Evolutionary conservation across 257 asterid species (phyloP).

Genomic region (Fraxinus quadrangulata): DNA sequence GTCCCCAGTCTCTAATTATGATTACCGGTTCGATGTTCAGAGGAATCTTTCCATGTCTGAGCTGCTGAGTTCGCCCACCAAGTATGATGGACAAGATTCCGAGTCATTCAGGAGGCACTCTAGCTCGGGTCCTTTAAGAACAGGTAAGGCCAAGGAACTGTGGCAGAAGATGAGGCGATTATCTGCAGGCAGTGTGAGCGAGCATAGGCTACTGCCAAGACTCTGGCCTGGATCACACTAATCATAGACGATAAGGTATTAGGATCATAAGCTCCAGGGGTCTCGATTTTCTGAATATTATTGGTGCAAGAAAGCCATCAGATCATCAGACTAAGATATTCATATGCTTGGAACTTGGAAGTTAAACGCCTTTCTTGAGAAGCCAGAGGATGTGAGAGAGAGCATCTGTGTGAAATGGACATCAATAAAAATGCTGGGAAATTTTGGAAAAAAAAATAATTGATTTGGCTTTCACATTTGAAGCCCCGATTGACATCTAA

Average conservation of each 20-base stretch:
- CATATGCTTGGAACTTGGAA: not conserved
- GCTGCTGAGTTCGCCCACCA: slow-evolving; percentile 51
- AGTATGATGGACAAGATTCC: slow-evolving; percentile 41
- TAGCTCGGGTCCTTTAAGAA: slow-evolving; percentile 70
- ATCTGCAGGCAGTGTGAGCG: slow-evolving; percentile 71
- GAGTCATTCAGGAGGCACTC: slow-evolving; percentile 69
- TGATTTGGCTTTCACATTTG: not conserved
- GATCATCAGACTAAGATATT: not conserved
- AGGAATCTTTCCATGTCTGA: slow-evolving; percentile 70
- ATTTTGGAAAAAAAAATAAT: not conserved
- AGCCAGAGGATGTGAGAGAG: not conserved
- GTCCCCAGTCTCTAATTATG: slow-evolving; percentile 51
- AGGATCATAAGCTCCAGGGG: not conserved
- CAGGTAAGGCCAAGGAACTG: slow-evolving; percentile 43
- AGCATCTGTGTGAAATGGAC: not conserved
- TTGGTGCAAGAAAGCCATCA: not conserved
- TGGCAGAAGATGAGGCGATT: slow-evolving; percentile 70
- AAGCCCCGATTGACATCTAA: not conserved
- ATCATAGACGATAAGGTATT: not conserved
- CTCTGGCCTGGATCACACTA: slow-evolving; percentile 70
- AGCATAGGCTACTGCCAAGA: slow-evolving; percentile 52
- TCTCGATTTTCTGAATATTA: slow-evolving; percentile 14
- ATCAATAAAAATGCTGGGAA: not conserved
- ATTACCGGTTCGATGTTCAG: slow-evolving; percentile 59
- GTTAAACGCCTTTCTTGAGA: not conserved